Evolutionary conservation across 352 stramenopile genomes (phyloP).

Genomic region (Peronospora destructor): DNA sequence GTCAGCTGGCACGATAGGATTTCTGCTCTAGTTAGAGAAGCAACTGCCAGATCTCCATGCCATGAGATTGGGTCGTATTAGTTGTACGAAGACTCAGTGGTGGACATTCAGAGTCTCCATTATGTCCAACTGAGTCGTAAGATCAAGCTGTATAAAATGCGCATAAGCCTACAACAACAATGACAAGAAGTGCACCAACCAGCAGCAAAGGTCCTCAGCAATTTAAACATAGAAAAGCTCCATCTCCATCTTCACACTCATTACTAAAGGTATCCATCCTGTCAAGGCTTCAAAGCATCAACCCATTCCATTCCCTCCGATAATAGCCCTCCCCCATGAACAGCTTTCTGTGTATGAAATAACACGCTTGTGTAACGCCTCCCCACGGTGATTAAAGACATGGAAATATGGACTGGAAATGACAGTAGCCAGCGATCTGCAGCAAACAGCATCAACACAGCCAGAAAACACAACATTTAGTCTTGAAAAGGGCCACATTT

Average conservation of each 20-base stretch:
- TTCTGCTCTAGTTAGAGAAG: too few species aligned
- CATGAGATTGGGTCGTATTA: conserved; percentile 36
- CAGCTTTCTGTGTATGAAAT: conserved; percentile 21
- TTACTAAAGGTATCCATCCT: conserved; percentile 6
- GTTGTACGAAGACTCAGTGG: conserved; percentile 75
- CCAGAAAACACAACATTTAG: conserved; percentile 9
- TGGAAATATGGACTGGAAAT: conserved; percentile 69
- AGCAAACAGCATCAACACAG: background rate
- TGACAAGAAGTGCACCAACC: background rate
- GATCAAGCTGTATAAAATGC: conserved; percentile 21
- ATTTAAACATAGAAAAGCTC: background rate
- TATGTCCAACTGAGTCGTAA: conserved; percentile 38
- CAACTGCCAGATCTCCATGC: too few species aligned
- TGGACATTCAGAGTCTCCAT: too few species aligned
- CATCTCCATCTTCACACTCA: background rate
- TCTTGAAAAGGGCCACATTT: background rate
- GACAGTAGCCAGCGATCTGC: conserved; percentile 56
- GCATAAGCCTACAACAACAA: conserved; percentile 25
- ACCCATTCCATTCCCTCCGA: background rate
- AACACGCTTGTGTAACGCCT: conserved; percentile 65
- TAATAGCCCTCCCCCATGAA: background rate
- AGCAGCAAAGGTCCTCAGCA: conserved; percentile 7
- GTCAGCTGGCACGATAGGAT: too few species aligned
- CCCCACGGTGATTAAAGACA: conserved; percentile 78
- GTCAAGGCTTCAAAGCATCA: background rate